phyloP scores from a whole-genome alignment of 108 stramenopile genomes.

The Cyclotella kingstonii region DNA sequence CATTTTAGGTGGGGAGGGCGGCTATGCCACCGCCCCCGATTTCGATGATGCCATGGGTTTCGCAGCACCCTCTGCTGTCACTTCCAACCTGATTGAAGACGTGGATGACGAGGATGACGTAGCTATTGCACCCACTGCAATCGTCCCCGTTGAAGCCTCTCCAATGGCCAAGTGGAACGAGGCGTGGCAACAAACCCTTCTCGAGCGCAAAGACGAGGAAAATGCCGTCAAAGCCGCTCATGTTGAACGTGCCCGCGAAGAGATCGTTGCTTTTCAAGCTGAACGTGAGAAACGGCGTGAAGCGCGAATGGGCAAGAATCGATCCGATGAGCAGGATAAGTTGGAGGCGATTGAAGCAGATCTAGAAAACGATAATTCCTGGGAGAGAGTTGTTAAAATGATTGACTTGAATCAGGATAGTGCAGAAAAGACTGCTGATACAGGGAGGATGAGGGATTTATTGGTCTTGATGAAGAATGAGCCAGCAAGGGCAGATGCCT shows the following conservation, averaged over 20 bases:
- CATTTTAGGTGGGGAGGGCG: constrained; percentile 3
- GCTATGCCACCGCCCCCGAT: constrained; percentile 5
- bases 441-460: constrained; percentile 81
- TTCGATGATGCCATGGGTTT: constrained; percentile 1
- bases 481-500: constrained; percentile 56
- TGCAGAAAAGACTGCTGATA: constrained; percentile 55
- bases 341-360: constrained; percentile 93
- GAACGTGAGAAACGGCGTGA: constrained; percentile 73
- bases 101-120: constrained; percentile 35
- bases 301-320: constrained; percentile 77
- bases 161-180: constrained; percentile 86
- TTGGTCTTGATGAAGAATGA: constrained; percentile 87
- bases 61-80: constrained; percentile 9
- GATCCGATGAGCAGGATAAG: constrained; percentile 87
- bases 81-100: constrained; percentile 6
- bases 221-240: constrained; percentile 68
- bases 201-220: constrained; percentile 79
- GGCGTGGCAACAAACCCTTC: constrained; percentile 76
- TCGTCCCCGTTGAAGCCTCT: constrained; percentile 34
- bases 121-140: constrained; percentile 1
- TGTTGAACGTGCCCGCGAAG: constrained; percentile 58
- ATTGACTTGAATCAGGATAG: constrained; percentile 81
- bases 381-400: constrained; percentile 87
- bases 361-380: constrained; percentile 86
- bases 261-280: constrained; percentile 63